Percentiles rank a stretch among this genome's conserved stretches.
Conservation (phyloP, 768 basidiomycete genomes). For the Trametes cubensis region DNA sequence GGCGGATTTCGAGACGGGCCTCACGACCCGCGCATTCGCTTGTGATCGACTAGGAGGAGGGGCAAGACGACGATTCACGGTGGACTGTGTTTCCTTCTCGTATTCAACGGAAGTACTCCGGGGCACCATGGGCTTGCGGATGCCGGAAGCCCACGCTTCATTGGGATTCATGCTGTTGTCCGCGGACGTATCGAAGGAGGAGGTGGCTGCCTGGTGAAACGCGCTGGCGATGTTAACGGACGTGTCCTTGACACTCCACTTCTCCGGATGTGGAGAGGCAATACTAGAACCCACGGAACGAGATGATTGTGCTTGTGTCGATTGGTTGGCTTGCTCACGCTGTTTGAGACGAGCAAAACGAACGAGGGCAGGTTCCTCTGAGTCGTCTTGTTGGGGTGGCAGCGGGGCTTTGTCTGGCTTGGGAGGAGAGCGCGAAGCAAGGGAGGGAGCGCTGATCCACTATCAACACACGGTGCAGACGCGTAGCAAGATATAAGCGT, state of each 20-base stretch:
- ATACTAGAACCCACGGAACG: conserved; percentile 34
- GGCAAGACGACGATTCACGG: conserved; percentile 58
- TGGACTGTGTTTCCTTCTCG: conserved; percentile 63
- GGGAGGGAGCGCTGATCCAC: conserved; percentile 54
- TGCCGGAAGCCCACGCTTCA: conserved; percentile 66
- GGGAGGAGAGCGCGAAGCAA: conserved; percentile 60
- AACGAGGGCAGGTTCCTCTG: conserved; percentile 48
- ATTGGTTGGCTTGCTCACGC: conserved; percentile 41
- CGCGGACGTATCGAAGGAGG: conserved; percentile 29
- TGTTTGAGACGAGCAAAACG: conserved; percentile 52
- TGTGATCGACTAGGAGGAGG: conserved; percentile 55
- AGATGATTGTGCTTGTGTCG: conserved; percentile 23
- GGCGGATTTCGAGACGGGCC: conserved; percentile 56
- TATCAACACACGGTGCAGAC: conserved; percentile 28
- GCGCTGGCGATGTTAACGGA: conserved; percentile 86
- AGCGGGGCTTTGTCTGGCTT: conserved; percentile 47
- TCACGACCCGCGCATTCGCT: conserved; percentile 36
- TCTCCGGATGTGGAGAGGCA: conserved; percentile 53
- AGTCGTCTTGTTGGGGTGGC: conserved; percentile 43
- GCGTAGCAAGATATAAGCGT: conserved; percentile 31
- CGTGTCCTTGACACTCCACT: conserved; percentile 79
- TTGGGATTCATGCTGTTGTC: conserved; percentile 50
- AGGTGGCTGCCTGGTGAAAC: conserved; percentile 68
- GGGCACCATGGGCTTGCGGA: conserved; percentile 52
- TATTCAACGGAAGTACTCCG: conserved; percentile 83